Base-by-base conservation (phyloP, 495 filamentous ascomycete species). In the Tetracladium setigerum region DNA sequence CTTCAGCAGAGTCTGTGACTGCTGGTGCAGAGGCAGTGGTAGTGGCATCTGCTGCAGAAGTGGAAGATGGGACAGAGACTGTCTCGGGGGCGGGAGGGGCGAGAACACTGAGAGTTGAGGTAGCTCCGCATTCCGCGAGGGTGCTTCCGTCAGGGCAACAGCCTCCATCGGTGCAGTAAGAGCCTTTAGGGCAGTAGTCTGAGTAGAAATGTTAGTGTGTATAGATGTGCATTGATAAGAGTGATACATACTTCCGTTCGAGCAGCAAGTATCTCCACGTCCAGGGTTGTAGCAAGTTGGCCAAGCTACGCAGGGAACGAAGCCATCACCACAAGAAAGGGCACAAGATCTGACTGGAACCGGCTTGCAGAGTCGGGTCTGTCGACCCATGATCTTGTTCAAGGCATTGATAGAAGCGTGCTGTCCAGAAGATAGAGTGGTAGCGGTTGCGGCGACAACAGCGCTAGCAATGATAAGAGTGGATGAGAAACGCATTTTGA, bases 141-240 rank as follows among this genome's bases (percentile, higher is more conserved):
- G 44, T 12, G 16, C 7, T 31, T n/a, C 36, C 44, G 11, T 31
- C 9, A 17, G 44, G 44, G 17, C 44, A 47, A 13, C 44, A 47
- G n/a, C 35, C 35, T 38, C 4, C 18, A 27, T 27, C 44, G 11
- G 14, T n/a, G 17, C 34, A 36, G 18, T 36, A 47, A 13, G 34
- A 47, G 22, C 35, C 35, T 30, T 11, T n/a, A 11, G 31, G 32
- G 31, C 43, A 46, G 43, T 46, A 46, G 17, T 37, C 43, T 46
- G 33, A 24, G 33, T 16, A 16, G 24, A 14, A 13, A 35, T 27
- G 14, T 24, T 36, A 46, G 31, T 37, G 15, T 36, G 5, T 18
- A 0, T 19, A 11, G 10, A 36, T 8, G 4, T 35, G 13, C 5
- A n/a, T 3, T 2, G n/a, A 36, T 14, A 2, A 13, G 30, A 19